Percentiles rank a stretch among this genome's conserved stretches.
phyloP scores from a whole-genome alignment of 2,329 filamentous ascomycete species.

The Ramularia endophylla region DNA sequence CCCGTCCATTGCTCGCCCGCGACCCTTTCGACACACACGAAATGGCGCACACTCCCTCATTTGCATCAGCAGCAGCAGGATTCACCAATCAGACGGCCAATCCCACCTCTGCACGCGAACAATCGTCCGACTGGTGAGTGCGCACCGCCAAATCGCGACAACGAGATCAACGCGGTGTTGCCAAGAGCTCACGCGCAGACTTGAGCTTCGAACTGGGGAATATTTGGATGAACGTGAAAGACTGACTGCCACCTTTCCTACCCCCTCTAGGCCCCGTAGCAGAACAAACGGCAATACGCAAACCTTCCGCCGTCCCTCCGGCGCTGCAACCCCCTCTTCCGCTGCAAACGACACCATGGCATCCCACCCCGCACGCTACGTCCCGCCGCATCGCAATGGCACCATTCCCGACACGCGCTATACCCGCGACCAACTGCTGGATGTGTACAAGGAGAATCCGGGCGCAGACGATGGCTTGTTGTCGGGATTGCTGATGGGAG shows the following conservation, averaged over 20 bases:
- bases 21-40: neutral
- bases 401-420: conserved; percentile 58
- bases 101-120: neutral
- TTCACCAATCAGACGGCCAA: neutral
- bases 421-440: conserved; percentile 70
- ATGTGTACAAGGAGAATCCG: conserved; percentile 60
- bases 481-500: conserved; percentile 62
- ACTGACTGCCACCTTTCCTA: neutral
- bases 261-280: conserved; percentile 47
- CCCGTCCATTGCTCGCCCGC: too few relatives aligned
- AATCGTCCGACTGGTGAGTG: conserved; percentile 2
- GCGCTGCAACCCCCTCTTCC: conserved; percentile 48
- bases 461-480: conserved; percentile 56
- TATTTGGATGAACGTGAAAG: too few relatives aligned
- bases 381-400: conserved; percentile 59
- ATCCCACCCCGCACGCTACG: conserved; percentile 42
- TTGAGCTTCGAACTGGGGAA: too few relatives aligned
- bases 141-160: neutral
- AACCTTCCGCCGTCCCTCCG: conserved; percentile 60
- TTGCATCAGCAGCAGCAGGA: neutral
- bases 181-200: neutral
- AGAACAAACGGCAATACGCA: conserved; percentile 61
- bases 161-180: neutral
- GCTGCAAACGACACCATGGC: conserved; percentile 30
- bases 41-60: conserved; percentile 1